Base-by-base conservation (phyloP, 805 yeast genomes). In the Ogataea methanolica region DNA sequence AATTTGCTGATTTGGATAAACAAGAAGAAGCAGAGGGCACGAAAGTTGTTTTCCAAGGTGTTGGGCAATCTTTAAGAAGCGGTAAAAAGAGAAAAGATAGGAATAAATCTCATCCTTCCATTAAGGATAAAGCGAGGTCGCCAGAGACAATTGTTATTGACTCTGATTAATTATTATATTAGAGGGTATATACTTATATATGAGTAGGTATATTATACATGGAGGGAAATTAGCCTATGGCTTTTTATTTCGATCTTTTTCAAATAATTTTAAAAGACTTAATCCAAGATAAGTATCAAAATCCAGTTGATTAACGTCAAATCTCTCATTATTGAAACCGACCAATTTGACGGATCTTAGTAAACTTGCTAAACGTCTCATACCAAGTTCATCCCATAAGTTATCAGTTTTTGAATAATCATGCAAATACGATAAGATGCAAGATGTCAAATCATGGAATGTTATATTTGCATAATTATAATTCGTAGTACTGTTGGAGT, bases 141-240 rank as follows among this genome's bases (percentile, higher is more conserved):
- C 92, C 94, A 0, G 95, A 88, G 50, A 76, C 79, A n/a, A 87
- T 86, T 45, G 88, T 86, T 62, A 85, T 88, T 51, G 96, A 87
- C 66, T 81, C 70, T 23, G 65, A 57, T 40, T 57, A 42, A n/a
- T 22, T 29, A 3, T 26, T 16, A n/a, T 39, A 14, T 35, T 26
- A 14, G 22, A 26, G 17, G 17, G 38, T 16, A 23, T 40, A 26
- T 26, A 26, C 9, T 3, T 26, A 26, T 26, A 26, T 26, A 26
- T 26, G 31, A 26, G 9, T 26, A 9, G 31, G 4, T 26, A 26
- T 26, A 26, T 11, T 26, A 4, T 26, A 9, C 31, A 9, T 26
- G 31, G 9, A 9, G 31, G 6, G 14, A 23, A 23, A 23, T 39
- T 37, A 37, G 14, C 15, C 15, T 33, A 33, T 33, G 15, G n/a